Evolutionary conservation across 1,284 basidiomycete genomes (phyloP).

Genomic region (Chondrostereum purpureum): DNA sequence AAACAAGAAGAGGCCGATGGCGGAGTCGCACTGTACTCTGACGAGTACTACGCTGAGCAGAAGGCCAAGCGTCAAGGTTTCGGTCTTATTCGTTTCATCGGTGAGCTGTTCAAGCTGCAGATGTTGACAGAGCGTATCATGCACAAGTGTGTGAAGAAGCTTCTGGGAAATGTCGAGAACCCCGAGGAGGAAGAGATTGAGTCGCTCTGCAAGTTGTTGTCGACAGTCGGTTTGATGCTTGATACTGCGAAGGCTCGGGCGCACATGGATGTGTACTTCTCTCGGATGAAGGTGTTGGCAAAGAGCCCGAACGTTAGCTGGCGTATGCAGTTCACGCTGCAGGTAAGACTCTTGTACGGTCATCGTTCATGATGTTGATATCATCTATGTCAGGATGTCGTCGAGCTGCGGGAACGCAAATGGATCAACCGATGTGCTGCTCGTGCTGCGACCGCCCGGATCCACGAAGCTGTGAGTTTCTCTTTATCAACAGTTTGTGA

Average conservation of each 20-base stretch:
- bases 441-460: constrained; percentile 85
- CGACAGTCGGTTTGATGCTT: constrained; percentile 81
- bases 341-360: constrained; percentile 46
- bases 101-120: constrained; percentile 94
- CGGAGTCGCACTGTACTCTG: constrained; percentile 75
- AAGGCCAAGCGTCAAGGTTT: constrained; percentile 97
- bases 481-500: constrained; percentile 9
- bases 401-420: constrained; percentile 80
- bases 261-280: constrained; percentile 92
- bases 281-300: constrained; percentile 77
- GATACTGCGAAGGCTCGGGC: constrained; percentile 76
- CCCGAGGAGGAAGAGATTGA: constrained; percentile 98
- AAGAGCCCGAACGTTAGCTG: constrained; percentile 73
- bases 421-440: constrained; percentile 81
- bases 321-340: constrained; percentile 93
- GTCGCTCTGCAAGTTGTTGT: constrained; percentile 87
- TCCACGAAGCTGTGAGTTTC: constrained; percentile 75
- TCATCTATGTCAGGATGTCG: constrained; percentile 57
- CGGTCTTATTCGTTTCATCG: constrained; percentile 96
- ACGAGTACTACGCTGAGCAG: constrained; percentile 95
- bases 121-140: constrained; percentile 95
- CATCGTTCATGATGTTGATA: constrained; percentile 11
- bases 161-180: constrained; percentile 86
- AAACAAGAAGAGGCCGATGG: constrained; percentile 27
- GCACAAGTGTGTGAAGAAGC: constrained; percentile 94